Percentiles rank a stretch among this genome's conserved stretches.
Evolutionary conservation across 495 filamentous ascomycete species (phyloP).

Genomic region (Talaromyces ruber): DNA sequence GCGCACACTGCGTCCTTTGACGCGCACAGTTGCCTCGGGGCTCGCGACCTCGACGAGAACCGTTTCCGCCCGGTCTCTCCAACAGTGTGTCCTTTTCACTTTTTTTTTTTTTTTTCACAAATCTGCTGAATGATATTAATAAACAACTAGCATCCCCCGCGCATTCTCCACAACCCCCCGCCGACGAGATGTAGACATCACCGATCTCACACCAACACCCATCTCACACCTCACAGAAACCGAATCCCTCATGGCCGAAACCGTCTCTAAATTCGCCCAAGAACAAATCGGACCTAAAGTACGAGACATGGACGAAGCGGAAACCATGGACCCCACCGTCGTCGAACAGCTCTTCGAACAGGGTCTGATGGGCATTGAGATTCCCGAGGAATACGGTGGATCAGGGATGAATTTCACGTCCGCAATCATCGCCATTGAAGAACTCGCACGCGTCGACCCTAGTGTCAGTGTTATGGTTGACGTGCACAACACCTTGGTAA

Average conservation of each 20-base stretch:
- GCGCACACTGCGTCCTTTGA: constrained; percentile 58
- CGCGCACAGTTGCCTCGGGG: constrained; percentile 43
- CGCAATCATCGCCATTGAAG: constrained; percentile 93
- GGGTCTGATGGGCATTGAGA: constrained; percentile 94
- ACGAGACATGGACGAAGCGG: constrained; percentile 95
- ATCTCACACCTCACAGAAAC: constrained; percentile 91
- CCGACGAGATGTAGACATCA: constrained; percentile 54
- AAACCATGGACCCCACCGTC: constrained; percentile 80
- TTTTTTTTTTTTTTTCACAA: not conserved
- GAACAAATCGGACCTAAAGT: constrained; percentile 87
- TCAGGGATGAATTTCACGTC: constrained; percentile 98
- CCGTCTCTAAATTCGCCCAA: constrained; percentile 82
- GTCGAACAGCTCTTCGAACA: constrained; percentile 96
- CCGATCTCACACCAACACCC: constrained; percentile 73
- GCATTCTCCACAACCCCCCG: constrained; percentile 62
- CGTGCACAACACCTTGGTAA: constrained; percentile 97
- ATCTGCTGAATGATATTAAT: not conserved
- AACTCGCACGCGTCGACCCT: constrained; percentile 88
- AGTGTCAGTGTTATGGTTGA: constrained; percentile 89
- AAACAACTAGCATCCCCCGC: constrained; percentile 40
- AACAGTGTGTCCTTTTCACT: constrained; percentile 28
- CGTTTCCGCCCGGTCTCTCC: constrained; percentile 28
- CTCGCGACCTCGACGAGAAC: constrained; percentile 34
- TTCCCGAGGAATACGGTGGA: constrained; percentile 93
- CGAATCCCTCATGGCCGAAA: constrained; percentile 79